Evolutionary conservation across 2,329 filamentous ascomycete species (phyloP).

Genomic region (Dendrostoma leiphaemia): DNA sequence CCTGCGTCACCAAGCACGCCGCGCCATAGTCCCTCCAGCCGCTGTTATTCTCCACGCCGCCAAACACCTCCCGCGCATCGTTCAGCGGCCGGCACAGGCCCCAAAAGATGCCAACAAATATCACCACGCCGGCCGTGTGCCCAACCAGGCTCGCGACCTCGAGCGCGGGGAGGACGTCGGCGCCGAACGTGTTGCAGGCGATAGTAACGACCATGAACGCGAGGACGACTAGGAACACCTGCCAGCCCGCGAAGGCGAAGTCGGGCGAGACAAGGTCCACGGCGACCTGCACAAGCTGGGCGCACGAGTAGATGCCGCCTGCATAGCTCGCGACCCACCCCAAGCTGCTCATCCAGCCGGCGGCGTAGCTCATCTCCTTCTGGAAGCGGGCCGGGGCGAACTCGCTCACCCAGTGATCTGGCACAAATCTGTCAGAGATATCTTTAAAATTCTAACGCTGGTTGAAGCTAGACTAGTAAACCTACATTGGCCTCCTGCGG

Average conservation of each 20-base stretch:
- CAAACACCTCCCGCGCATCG: slow-evolving; percentile 1
- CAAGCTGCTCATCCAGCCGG: slow-evolving; percentile 16
- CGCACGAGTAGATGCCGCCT: slow-evolving; percentile 11
- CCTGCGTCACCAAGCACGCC: slow-evolving; percentile 12
- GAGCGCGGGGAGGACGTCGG: slow-evolving; percentile 1
- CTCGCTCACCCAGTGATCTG: slow-evolving; percentile 17
- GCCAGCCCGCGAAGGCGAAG: slow-evolving; percentile 8
- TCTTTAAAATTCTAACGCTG: no score
- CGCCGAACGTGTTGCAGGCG: slow-evolving; percentile 9
- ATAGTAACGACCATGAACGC: slow-evolving; percentile 12
- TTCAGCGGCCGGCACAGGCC: slow-evolving; percentile 12
- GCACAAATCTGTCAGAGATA: no score
- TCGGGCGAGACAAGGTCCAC: slow-evolving; percentile 5
- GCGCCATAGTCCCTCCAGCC: slow-evolving; percentile 13
- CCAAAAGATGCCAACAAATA: slow-evolving; percentile 11
- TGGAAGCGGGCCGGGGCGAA: slow-evolving; percentile 11
- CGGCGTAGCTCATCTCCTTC: slow-evolving; percentile 14
- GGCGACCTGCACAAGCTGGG: slow-evolving; percentile 12
- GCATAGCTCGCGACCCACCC: slow-evolving; percentile 17
- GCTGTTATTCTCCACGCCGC: slow-evolving; percentile 15
- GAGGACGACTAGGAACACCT: slow-evolving; percentile 12
- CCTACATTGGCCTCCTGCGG: slow-evolving; percentile 18
- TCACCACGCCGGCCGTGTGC: slow-evolving; percentile 11
- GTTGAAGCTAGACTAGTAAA: no score
- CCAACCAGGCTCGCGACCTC: slow-evolving; percentile 15